Base-by-base conservation (phyloP, 306 rosid species). In the Alnus glutinosa region DNA sequence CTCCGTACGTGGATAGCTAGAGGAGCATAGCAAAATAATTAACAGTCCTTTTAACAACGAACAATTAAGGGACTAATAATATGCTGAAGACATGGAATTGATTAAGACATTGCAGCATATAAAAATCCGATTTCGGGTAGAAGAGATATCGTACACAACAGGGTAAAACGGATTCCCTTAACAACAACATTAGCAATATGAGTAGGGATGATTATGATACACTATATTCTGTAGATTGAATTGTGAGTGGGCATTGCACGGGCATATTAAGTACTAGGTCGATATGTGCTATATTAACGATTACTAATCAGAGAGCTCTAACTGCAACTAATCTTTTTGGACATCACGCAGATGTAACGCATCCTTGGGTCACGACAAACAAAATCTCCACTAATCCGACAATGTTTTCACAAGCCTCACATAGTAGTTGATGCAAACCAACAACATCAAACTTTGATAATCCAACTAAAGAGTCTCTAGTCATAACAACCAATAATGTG, bases 1-100 rank as follows among this genome's bases (percentile, higher is more conserved):
- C 88, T 95, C 97, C 16, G 98, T 94, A 70, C 98, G 98, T 55
- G 97, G 98, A 85, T 94, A 92, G 87, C 97, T 94, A 85, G 67
- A 85, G 77, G 75, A 88, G 52, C 76, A 85, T 46, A 76, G 15
- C 19, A 11, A 74, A 59, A 75, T 18, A 3, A 73, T 77, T 67
- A 46, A 42, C 46, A 42, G 46, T 42, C 46, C 46, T 42, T 42
- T 42, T 42, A 64, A 37, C 19, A 15, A 36, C 2, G 3, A 64
- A 14, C 23, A 64, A 64, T 64, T 30, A 36, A 34, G 47, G n/a
- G 9, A 64, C 70, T 7, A 36, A 36, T 36, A 64, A 36, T 36
- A 64, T 62, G 16, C 8, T 12, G 9, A 36, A 64, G 11, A 36
- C n/a, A 15, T 64, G 11, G 46, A 19, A 34, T 14, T 64, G 16